phyloP scores from a whole-genome alignment of 208 protist species.

The Leishmania amazonensis region DNA sequence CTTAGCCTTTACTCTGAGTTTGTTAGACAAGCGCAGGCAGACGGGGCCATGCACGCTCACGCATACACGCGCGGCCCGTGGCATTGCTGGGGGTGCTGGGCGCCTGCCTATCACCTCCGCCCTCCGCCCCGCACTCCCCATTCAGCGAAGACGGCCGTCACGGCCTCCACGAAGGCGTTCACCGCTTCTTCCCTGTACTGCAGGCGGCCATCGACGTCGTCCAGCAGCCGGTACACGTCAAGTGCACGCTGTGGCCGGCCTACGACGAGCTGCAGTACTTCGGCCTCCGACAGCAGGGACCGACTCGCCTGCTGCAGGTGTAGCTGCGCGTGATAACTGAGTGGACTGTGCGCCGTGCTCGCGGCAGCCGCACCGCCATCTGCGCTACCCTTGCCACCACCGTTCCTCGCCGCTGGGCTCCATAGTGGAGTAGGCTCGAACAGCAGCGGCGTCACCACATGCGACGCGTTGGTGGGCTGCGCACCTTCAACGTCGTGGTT shows the following conservation, averaged over 20 bases:
- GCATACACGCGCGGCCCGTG: not conserved
- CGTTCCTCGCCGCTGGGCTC: not conserved
- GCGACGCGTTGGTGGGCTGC: slow-evolving; percentile 2
- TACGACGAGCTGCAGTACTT: slow-evolving; percentile 68
- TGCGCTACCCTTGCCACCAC: not conserved
- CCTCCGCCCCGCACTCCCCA: not conserved
- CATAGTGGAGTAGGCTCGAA: slow-evolving; percentile 29
- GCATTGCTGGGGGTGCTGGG: not conserved
- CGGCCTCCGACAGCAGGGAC: slow-evolving; percentile 40
- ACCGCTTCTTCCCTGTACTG: slow-evolving; percentile 49
- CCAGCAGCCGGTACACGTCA: slow-evolving; percentile 68
- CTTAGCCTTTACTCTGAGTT: not conserved
- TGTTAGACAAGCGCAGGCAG: not conserved
- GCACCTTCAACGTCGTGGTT: not conserved
- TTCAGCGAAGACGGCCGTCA: slow-evolving; percentile 28
- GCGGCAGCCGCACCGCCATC: not conserved
- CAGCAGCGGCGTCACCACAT: slow-evolving; percentile 17
- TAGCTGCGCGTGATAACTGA: not conserved
- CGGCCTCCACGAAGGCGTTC: slow-evolving; percentile 43
- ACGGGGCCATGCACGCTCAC: not conserved
- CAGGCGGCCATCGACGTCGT: slow-evolving; percentile 50
- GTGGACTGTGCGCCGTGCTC: not conserved
- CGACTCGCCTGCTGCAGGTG: slow-evolving; percentile 11
- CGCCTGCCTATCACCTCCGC: not conserved
- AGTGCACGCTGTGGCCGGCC: slow-evolving; percentile 45